Base-by-base conservation (phyloP, 306 rosid species). In the Vicia sativa region DNA sequence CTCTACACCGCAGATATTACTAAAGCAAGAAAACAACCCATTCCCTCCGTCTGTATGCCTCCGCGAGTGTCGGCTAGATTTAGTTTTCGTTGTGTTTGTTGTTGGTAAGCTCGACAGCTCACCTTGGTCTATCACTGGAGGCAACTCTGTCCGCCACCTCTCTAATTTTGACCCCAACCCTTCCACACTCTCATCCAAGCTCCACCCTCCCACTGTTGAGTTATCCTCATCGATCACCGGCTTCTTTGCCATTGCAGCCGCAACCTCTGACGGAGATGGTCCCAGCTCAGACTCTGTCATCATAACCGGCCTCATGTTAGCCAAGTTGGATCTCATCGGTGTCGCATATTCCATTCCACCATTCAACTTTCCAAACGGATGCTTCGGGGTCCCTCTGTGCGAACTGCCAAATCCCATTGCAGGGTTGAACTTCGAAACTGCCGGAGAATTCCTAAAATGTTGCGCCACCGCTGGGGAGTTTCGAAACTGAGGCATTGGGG, bases 261-360 rank as follows among this genome's bases (percentile, higher is more conserved):
- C 98, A 15, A 92, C 92, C 80, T 89, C 96, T 2, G 98, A 92
- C 1, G 98, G 86, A 2, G 98, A 92, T 0, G 96, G 96, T 9
- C 98, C 98, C 0, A 92, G 71, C 59, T 89, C 96, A 0, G 96
- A 87, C 21, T 92, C 98, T 4, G 92, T 92, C 58, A 92, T 3
- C 14, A 73, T 3, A 1, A 29, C 42, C 2, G 73, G 77, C 31
- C 60, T 66, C 53, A 52, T 43, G 11, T 29, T 77, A 67, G 72
- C 73, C 29, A 80, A 29, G 28, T 80, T 78, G 9, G 96, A 89
- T 63, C 86, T 86, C 3, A 82, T 31, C 0, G 98, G 92, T 0
- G 98, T 87, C 6, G 71, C 79, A 11, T 87, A 89, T 62, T 71
- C 91, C 6, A 73, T 26, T 19, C 19, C 50, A 4, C 37, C 16